Evolutionary conservation across 768 basidiomycete genomes (phyloP), one percentile per base, ranked within the genome.

Genomic region (Xanthoconium purpureum): DNA sequence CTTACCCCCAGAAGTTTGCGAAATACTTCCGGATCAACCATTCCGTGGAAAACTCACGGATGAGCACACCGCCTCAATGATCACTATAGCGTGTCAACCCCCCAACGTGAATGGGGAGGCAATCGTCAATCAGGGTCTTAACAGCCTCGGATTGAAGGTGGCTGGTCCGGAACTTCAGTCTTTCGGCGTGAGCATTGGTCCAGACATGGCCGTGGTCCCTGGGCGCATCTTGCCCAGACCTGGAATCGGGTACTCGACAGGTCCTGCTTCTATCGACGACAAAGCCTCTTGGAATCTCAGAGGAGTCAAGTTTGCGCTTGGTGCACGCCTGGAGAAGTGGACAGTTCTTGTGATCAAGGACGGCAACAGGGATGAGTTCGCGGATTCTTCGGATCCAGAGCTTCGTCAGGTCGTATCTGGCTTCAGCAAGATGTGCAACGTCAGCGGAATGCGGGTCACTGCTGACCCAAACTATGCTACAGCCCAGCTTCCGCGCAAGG

Each of bases 291-390:
- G 81, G 81, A 83, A 84, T 57, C 64, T 84, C 47, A 71, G 80
- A 46, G 76, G 78, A 43, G 77, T 72, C 78, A 82, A 79, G 61
- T 92, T 92, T 63, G 73, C 81, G 3, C 71, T 66, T 28, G 87
- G 88, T 11, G 83, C 76, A 8, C 70, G 63, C 14, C 69, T 93
- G 47, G 73, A 74, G 24, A 81, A 80, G 24, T 91, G 89, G 88
- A 80, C 78, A 2, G 85, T 91, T 12, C 72, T 93, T 14, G 72
- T 90, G 42, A 82, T 93, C 60, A 73, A 76, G 54, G 89, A 91
- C 59, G 75, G 78, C 49, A 28, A 33, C 14, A 66, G 80, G n/a
- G 81, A 83, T 42, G 89, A 91, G 63, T 91, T 91, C 60, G 35
- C 42, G 1, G 79, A 76, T 11, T 56, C 75, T 3, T 54, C 71